Conservation (phyloP, 441 rosid species). For the Metrosideros polymorpha region DNA sequence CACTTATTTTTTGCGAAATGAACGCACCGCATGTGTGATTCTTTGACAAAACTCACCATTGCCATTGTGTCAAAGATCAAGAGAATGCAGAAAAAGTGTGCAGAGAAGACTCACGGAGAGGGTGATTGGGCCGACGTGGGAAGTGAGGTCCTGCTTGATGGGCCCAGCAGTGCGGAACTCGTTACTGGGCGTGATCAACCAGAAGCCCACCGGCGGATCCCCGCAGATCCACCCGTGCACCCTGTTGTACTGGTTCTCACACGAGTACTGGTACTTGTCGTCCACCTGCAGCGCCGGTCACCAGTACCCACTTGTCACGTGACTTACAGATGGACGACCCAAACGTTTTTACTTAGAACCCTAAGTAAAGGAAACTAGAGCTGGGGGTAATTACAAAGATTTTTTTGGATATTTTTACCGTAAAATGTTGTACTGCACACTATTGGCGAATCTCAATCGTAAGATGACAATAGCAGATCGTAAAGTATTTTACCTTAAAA, state of each 20-base stretch:
- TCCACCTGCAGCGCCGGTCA: conserved; percentile 29
- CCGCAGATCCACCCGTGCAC: conserved; percentile 45
- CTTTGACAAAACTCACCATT: not conserved
- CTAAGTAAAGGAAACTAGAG: not conserved
- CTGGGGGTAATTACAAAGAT: not conserved
- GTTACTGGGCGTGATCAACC: conserved; percentile 50
- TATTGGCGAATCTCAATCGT: not conserved
- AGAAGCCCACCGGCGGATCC: conserved; percentile 34
- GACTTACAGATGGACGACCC: not conserved
- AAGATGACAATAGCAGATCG: not conserved
- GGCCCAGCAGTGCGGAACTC: conserved; percentile 55
- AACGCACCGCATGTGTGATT: too few relatives aligned
- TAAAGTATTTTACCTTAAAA: not conserved
- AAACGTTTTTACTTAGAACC: not conserved
- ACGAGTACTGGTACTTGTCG: conserved; percentile 45
- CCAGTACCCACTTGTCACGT: not conserved
- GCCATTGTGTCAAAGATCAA: not conserved
- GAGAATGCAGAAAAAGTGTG: too few relatives aligned
- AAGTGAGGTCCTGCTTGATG: conserved; percentile 44
- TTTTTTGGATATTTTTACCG: not conserved
- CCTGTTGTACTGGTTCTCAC: conserved; percentile 31
- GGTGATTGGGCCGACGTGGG: conserved; percentile 40
- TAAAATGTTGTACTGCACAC: not conserved
- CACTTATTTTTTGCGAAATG: too few relatives aligned
- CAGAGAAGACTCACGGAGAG: conserved; percentile 11